A percentile compares a stretch with the other conserved stretches of the same genome.
These are phyloP conservation scores for Cnidoscolus chayamansa DNA, from an alignment of 441 rosid genomes.

Conservation along the genomic window DNA sequence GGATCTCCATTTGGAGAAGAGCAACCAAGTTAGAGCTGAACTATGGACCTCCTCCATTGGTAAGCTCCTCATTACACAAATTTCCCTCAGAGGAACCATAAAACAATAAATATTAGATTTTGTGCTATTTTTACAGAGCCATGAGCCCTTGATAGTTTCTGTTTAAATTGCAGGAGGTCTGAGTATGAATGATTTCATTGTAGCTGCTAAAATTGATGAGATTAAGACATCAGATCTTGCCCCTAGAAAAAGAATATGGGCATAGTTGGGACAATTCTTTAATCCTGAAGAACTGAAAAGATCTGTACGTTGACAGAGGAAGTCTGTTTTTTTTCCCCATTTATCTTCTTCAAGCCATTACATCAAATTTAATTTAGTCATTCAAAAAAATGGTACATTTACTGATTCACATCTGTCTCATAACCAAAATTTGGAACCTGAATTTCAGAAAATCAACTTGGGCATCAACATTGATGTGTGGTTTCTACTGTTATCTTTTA, in stretches of 20 bases:
- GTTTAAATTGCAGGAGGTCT: conserved; percentile 63
- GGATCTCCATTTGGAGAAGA: conserved; percentile 61
- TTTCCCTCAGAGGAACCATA: not conserved
- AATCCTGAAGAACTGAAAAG: not conserved
- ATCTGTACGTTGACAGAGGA: not conserved
- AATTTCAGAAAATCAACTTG: no score
- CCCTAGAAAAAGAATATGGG: conserved; percentile 78
- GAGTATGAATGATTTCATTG: conserved; percentile 80
- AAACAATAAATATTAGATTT: not conserved
- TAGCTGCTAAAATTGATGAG: conserved; percentile 84
- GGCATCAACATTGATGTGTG: not conserved
- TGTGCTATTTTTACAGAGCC: not conserved
- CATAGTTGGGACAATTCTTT: conserved; percentile 30
- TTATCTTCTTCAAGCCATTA: not conserved
- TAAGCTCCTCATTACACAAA: conserved; percentile 25
- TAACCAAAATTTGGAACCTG: not conserved
- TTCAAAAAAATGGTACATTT: no score
- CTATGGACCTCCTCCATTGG: conserved; percentile 77
- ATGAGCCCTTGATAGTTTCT: conserved; percentile 1
- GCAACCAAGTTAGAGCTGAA: conserved; percentile 78
- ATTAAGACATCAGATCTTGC: conserved; percentile 87
- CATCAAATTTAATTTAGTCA: no score
- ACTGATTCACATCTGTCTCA: not conserved
- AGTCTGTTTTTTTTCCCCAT: not conserved
- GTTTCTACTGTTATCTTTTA: conserved; percentile 7